Base-by-base conservation (phyloP, 2,329 filamentous ascomycete genomes). In the Colletotrichum chrysophilum region DNA sequence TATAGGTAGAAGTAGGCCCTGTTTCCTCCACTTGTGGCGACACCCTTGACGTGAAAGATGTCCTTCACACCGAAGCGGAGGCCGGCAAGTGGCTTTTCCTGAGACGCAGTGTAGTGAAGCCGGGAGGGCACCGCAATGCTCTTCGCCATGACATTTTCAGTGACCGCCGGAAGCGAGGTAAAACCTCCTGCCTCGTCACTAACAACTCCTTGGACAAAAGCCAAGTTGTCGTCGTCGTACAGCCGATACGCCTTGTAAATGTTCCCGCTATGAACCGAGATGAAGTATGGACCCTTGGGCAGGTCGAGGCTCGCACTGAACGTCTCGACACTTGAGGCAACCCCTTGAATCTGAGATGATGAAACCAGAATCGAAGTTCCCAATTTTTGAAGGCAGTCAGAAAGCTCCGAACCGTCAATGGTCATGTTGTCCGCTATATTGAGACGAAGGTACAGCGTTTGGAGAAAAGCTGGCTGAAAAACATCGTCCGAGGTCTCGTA, bases 41-140 rank as follows among this genome's bases (percentile, higher is more conserved):
- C 79, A 1, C 91, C 91, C 28, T 70, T 73, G 52, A 93, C 81
- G 73, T 92, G 86, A 75, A 86, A 90, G 65, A 91, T 90, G 77
- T 93, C 91, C 78, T 93, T 93, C 72, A 91, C 84, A 3, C 86
- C 89, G 1, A 91, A 81, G 13, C 89, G 84, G 21, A 89, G 85
- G 18, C 89, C 89, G 9, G 88, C 87, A 2, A 91, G 81, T 4
- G 89, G 89, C 76, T 88, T 86, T 24, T 76, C 64, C n/a, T 68
- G 28, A 6, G 64, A 85, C 82, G 2, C 79, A 7, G 82, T 85
- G 79, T 84, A 88, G 80, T 90, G 89, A 1, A 90, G 81, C n/a
- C 89, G 85, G 13, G 88, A 90, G 7, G 89, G 89, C 1, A 91
- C 89, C 9, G 74, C 74, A n/a, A 76, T 71, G 61, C 52, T 71